Evolutionary conservation across 805 yeast genomes (phyloP), one percentile per base, ranked within the genome.

Genomic region (Cyberlindnera xishuangbannaensis): DNA sequence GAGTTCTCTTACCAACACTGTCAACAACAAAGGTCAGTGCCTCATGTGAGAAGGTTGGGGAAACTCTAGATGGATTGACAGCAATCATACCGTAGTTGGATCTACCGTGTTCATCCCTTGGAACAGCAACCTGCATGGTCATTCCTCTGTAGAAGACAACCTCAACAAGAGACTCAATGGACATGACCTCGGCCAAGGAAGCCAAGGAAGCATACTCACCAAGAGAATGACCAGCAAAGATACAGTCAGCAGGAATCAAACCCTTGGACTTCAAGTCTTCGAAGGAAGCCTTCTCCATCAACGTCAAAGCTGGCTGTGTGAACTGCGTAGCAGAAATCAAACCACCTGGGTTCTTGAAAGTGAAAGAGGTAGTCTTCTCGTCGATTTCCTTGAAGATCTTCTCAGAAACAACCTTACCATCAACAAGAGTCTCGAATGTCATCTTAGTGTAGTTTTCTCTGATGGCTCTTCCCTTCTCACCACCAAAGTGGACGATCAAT

Each of bases 111-210:
- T 78, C 75, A 64, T 92, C 99, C 69, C 99, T 83, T 59, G 97
- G 97, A 47, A 92, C 99, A 30, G 98, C 98, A 47, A 92, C 98
- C 71, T 92, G 98, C 99, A 92, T 92, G 31, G 99, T 94, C 97
- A 92, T 92, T 75, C 99, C 99, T 72, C 99, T 82, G 76, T 92
- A 94, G 75, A 92, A 92, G 34, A 90, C 97, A 61, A 90, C 95
- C 62, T 90, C 97, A 43, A 90, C 97, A 49, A 90, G 72, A 6
- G 95, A 83, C 68, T 92, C 98, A 51, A 92, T 87, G 30, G 97
- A 95, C 97, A 92, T 90, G 39, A 94, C 97, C 59, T 92, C 95
- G 34, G 96, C 98, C 54, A 92, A 71, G 18, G 98, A 87, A 13
- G 97, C 86, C 56, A 92, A 74, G 12, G 99, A 97, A 48, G 97